Percentiles rank a stretch among this genome's conserved stretches.
Conservation (phyloP, 768 basidiomycete species). For the Kwoniella sp. region DNA sequence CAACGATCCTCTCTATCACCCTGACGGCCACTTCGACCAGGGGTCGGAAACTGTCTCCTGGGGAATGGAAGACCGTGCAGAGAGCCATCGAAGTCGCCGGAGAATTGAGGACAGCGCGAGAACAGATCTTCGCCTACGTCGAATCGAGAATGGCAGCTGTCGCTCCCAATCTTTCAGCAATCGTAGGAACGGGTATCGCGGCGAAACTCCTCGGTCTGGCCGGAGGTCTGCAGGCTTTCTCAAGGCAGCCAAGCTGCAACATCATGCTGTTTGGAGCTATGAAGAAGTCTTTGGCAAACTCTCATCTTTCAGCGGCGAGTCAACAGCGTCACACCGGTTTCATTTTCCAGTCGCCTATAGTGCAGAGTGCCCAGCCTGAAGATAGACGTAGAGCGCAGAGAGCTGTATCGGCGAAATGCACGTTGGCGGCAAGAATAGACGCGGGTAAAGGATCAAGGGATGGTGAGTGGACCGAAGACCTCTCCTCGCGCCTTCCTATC, state of each 20-base stretch:
- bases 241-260: conserved; percentile 94
- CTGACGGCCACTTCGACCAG: conserved; percentile 91
- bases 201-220: conserved; percentile 97
- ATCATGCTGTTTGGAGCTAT: conserved; percentile 89
- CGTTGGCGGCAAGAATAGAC: conserved; percentile 89
- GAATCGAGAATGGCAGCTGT: conserved; percentile 98
- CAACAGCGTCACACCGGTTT: conserved; percentile 94
- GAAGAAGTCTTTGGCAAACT: conserved; percentile 75
- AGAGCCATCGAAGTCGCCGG: conserved; percentile 87
- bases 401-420: conserved; percentile 88
- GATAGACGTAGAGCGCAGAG: conserved; percentile 90
- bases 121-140: conserved; percentile 98
- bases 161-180: conserved; percentile 96
- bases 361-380: conserved; percentile 81
- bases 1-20: conserved; percentile 91
- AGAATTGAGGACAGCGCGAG: conserved; percentile 81
- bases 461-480: conserved; percentile 23
- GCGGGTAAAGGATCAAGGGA: conserved; percentile 79
- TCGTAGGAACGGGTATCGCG: conserved; percentile 97
- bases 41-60: conserved; percentile 70
- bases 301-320: conserved; percentile 80
- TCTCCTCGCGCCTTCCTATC: not conserved
- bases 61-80: conserved; percentile 78
- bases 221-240: conserved; percentile 84
- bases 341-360: conserved; percentile 89